phyloP scores from a whole-genome alignment of 1,284 basidiomycete genomes.

The Boletus semigastroideus region DNA sequence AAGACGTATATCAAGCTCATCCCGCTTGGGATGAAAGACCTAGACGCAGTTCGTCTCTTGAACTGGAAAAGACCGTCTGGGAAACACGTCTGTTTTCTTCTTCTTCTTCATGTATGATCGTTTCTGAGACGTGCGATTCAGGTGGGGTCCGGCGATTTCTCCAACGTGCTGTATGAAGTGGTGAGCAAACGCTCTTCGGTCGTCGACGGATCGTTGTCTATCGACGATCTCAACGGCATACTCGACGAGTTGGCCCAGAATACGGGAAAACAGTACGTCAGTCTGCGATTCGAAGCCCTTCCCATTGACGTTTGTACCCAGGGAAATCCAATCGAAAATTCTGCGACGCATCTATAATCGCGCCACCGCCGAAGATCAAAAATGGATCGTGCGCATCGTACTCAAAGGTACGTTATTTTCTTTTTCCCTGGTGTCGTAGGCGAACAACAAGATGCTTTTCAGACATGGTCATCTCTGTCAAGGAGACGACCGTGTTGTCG shows the following conservation, averaged over 20 bases:
- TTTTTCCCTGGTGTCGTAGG: not conserved
- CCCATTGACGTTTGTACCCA: constrained; percentile 32
- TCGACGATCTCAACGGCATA: constrained; percentile 78
- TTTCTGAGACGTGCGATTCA: constrained; percentile 27
- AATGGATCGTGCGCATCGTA: constrained; percentile 91
- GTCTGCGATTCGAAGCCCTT: not conserved
- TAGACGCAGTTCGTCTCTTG: constrained; percentile 75
- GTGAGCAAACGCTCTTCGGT: constrained; percentile 84
- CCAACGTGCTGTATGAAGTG: constrained; percentile 81
- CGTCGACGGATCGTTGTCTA: constrained; percentile 68
- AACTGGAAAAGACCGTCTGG: constrained; percentile 90
- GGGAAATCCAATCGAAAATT: constrained; percentile 72
- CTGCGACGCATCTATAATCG: constrained; percentile 76
- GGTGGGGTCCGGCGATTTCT: constrained; percentile 81
- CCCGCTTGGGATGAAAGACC: constrained; percentile 73
- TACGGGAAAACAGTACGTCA: constrained; percentile 62
- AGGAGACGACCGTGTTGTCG: constrained; percentile 84
- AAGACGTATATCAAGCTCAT: constrained; percentile 89
- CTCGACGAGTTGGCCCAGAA: constrained; percentile 74
- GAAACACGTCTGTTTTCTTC: constrained; percentile 48
- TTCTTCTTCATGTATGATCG: not conserved
- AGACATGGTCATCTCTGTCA: constrained; percentile 81
- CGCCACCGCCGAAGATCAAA: constrained; percentile 79
- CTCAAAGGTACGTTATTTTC: constrained; percentile 68
- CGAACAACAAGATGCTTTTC: not conserved